Conservation (phyloP, 2,329 filamentous ascomycete species). For the Leptographium wingfieldii region DNA sequence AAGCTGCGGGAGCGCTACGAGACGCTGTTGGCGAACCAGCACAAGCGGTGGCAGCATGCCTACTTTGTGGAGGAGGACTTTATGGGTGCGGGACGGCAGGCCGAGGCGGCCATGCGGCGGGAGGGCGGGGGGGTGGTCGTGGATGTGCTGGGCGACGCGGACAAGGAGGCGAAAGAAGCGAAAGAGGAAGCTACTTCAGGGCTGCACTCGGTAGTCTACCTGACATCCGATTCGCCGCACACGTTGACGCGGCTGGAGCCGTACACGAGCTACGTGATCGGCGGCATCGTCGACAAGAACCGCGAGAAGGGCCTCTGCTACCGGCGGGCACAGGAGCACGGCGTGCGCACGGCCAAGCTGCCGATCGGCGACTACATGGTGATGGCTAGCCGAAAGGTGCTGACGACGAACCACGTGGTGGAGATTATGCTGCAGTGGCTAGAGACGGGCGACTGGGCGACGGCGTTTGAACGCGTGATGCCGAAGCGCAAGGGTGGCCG, state of each 20-base stretch:
- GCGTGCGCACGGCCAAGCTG: constrained; percentile 77
- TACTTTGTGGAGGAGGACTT: constrained; percentile 65
- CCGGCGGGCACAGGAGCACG: constrained; percentile 59
- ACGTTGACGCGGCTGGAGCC: constrained; percentile 74
- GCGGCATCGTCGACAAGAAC: constrained; percentile 91
- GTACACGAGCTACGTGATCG: constrained; percentile 84
- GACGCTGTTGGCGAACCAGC: constrained; percentile 54
- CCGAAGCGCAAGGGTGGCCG: constrained; percentile 79
- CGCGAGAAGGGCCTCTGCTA: constrained; percentile 92
- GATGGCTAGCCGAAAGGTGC: constrained; percentile 73
- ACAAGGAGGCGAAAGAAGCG: constrained; percentile 2
- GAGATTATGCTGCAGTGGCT: constrained; percentile 96
- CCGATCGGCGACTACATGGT: constrained; percentile 93
- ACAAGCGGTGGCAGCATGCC: constrained; percentile 70
- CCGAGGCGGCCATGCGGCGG: constrained; percentile 54
- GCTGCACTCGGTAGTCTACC: constrained; percentile 55
- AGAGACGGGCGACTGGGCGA: constrained; percentile 79
- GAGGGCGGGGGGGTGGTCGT: constrained; percentile 42
- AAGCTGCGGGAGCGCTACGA: constrained; percentile 69
- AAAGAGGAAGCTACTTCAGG: constrained; percentile 14
- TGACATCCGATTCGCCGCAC: constrained; percentile 82
- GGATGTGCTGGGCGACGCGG: constrained; percentile 36
- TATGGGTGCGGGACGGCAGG: constrained; percentile 50
- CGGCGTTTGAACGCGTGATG: constrained; percentile 78
- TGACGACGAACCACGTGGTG: constrained; percentile 90